phyloP scores from a whole-genome alignment of 257 asterid genomes.

The Solanum sejunctum region DNA sequence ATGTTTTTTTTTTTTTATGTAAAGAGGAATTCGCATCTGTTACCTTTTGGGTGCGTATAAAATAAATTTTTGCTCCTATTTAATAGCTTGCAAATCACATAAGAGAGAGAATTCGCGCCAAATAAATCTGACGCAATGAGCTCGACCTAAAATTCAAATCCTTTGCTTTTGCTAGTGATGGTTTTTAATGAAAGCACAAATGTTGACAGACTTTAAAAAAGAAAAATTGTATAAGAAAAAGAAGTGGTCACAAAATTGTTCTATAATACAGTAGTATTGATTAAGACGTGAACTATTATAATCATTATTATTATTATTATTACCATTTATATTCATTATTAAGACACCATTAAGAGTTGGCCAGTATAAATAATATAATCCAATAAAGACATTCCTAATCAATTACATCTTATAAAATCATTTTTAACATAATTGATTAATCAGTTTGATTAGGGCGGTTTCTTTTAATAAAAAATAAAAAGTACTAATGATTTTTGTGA shows the following conservation, averaged over 20 bases:
- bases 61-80: too few species aligned
- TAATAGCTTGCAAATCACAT: too few species aligned
- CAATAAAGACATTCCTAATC: background rate
- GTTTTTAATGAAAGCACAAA: background rate
- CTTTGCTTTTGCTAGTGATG: too few species aligned
- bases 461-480: background rate
- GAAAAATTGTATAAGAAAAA: background rate
- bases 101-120: too few species aligned
- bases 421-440: background rate
- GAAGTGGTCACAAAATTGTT: background rate
- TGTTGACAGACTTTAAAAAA: background rate
- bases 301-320: too few species aligned
- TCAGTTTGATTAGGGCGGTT: background rate
- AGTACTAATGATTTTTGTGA: background rate
- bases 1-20: background rate
- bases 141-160: too few species aligned
- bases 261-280: background rate
- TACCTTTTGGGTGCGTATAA: too few species aligned
- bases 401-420: background rate
- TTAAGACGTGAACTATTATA: background rate
- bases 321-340: background rate
- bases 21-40: fast-evolving
- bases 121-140: too few species aligned
- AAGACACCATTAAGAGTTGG: background rate
- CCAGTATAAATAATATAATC: background rate